Base-by-base conservation (phyloP, 495 filamentous ascomycete genomes). In the Aspergillus olivimuriae region DNA sequence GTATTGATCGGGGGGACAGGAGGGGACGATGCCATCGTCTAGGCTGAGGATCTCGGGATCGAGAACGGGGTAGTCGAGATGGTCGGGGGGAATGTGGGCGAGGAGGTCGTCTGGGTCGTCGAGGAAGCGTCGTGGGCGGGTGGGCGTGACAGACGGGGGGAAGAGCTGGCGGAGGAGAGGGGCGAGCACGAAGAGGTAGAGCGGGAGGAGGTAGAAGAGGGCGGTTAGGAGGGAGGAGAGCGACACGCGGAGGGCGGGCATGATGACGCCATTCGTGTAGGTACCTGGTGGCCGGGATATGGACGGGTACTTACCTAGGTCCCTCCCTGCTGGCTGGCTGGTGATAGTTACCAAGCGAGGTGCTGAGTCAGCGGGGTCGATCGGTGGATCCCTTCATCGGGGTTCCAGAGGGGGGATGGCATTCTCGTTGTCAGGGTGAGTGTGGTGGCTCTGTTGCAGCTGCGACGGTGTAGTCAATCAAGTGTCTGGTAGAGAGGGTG, bases 181-280 rank as follows among this genome's bases (percentile, higher is more conserved):
- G 12, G 50, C 55, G 21, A 57, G 15, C 14, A 61, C 42, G 45
- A 70, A 69, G 39, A 69, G 46, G 50, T 70, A 70, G 5, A 66
- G 38, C 0, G 67, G 69, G 41, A 70, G 44, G 23, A 66, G 56
- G 50, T 70, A 72, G 42, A 70, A 52, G 34, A 63, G 20, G 60
- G 63, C 68, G 24, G 52, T 51, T 9, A 70, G 34, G 19, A 68
- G 2, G 16, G 57, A n/a, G n/a, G n/a, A n/a, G n/a, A n/a, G 63
- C 4, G 61, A 65, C 7, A 58, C 24, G 19, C 21, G 19, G 35
- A 21, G 17, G 17, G 21, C 21, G 35, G 20, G 17, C 35, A 38
- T 38, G 2, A 10, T 22, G 18, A 12, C 12, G 19, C 6, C 24
- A 6, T 28, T 28, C 24, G 11, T 28, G 24, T 28, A 28, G n/a